Percentiles rank a stretch among this genome's conserved stretches.
These are phyloP conservation scores for Moesziomyces sp. DNA, from an alignment of 1,284 basidiomycete genomes.

Conservation along the genomic window DNA sequence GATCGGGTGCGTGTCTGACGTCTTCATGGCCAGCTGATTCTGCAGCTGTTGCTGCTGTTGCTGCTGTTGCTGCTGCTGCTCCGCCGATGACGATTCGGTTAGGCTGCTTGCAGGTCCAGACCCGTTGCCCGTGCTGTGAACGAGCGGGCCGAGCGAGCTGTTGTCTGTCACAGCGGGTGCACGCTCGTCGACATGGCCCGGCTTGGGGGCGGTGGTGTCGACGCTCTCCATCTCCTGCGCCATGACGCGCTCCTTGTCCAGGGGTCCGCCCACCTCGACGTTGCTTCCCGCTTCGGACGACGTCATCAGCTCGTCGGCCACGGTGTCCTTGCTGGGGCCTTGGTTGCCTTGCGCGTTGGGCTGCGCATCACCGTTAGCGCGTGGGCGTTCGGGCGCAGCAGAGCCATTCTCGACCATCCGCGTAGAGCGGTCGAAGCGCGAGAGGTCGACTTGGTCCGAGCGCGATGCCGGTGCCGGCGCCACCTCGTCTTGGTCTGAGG, in stretches of 20 bases:
- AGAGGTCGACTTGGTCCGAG: conserved; percentile 24
- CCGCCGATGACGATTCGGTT: conserved; percentile 1
- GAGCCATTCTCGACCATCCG: conserved; percentile 30
- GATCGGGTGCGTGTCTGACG: conserved; percentile 64
- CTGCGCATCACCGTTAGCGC: neutral
- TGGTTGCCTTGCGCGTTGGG: neutral
- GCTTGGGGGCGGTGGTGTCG: conserved; percentile 32
- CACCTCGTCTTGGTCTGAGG: conserved; percentile 13
- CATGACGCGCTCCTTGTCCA: conserved; percentile 41
- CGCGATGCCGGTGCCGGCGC: conserved; percentile 2
- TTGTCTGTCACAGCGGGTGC: conserved; percentile 4
- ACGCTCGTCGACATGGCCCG: conserved; percentile 13
- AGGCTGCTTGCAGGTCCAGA: conserved; percentile 1
- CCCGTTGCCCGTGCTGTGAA: conserved; percentile 6
- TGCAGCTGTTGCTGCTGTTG: conserved; percentile 15
- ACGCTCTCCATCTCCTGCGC: conserved; percentile 45
- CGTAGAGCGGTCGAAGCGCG: conserved; percentile 36
- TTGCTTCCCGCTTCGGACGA: conserved; percentile 29
- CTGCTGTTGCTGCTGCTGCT: conserved; percentile 25
- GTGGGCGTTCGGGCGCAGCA: neutral
- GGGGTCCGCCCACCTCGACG: conserved; percentile 42
- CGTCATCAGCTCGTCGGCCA: conserved; percentile 22
- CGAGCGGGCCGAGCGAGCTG: conserved; percentile 15
- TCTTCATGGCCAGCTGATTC: conserved; percentile 56
- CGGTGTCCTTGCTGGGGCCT: conserved; percentile 1